A percentile compares a stretch with the other conserved stretches of the same genome.
phyloP scores from a whole-genome alignment of 2,329 filamentous ascomycete genomes.

The Epichloe uncinata region DNA sequence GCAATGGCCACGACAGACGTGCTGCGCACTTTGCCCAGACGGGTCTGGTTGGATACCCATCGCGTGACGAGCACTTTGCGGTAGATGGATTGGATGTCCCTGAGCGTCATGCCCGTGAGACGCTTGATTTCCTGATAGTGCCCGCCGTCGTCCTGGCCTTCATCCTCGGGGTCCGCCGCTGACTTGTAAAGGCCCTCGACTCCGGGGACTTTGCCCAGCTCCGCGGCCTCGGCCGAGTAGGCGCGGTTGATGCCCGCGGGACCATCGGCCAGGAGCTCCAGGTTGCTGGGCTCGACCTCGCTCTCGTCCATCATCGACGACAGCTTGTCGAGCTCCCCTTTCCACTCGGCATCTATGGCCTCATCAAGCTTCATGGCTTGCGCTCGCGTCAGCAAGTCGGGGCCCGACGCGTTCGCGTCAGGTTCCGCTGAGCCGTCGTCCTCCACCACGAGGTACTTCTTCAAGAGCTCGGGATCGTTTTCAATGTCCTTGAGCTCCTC shows the following conservation, averaged over 20 bases:
- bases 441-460: conserved; percentile 23
- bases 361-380: conserved; percentile 25
- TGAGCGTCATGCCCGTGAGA: conserved; percentile 39
- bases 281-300: conserved; percentile 19
- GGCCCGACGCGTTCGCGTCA: conserved; percentile 13
- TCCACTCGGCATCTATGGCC: conserved; percentile 22
- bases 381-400: conserved; percentile 19
- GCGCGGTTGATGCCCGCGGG: conserved; percentile 20
- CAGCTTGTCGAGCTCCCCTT: conserved; percentile 24
- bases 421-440: conserved; percentile 14
- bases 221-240: conserved; percentile 32
- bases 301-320: conserved; percentile 16
- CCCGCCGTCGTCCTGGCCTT: conserved; percentile 36
- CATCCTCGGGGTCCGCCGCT: conserved; percentile 34
- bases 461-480: conserved; percentile 24
- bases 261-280: conserved; percentile 24
- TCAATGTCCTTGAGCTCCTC: conserved; percentile 31
- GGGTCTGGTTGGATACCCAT: conserved; percentile 79
- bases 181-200: conserved; percentile 38
- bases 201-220: conserved; percentile 39
- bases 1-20: conserved; percentile 66
- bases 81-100: conserved; percentile 40
- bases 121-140: conserved; percentile 38
- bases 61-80: conserved; percentile 63
- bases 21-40: conserved; percentile 82